A percentile compares a stretch with the other conserved stretches of the same genome.
phyloP scores from a whole-genome alignment of 2,329 filamentous ascomycete genomes.

The Botrytis tulipae region DNA sequence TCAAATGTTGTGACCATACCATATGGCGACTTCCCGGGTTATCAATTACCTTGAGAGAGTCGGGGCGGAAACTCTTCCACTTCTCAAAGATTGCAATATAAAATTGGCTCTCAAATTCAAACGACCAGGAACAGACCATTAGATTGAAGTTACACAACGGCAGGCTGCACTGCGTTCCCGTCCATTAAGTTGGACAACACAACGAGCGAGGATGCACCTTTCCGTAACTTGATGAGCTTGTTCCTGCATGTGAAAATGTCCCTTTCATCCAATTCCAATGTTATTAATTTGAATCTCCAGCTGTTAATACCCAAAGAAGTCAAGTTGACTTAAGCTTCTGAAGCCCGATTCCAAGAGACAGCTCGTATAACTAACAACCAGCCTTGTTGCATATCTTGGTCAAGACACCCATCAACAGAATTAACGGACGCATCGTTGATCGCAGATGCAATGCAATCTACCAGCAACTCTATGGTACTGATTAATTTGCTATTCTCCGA shows the following conservation, averaged over 20 bases:
- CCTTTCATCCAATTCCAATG: background rate
- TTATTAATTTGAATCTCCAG: background rate
- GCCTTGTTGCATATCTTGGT: constrained; percentile 2
- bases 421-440: background rate
- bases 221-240: constrained; percentile 15
- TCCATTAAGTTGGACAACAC: constrained; percentile 3
- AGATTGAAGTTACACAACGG: background rate
- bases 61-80: background rate
- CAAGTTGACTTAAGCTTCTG: background rate
- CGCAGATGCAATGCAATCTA: constrained; percentile 3
- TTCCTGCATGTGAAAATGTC: constrained; percentile 7
- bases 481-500: background rate
- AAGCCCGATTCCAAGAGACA: background rate
- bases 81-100: background rate
- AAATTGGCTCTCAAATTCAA: constrained; percentile 9
- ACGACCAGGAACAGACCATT: background rate
- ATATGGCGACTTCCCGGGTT: background rate
- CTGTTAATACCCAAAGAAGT: background rate
- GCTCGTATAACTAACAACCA: background rate
- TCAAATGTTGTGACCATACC: background rate
- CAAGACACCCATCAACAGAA: background rate
- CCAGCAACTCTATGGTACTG: background rate
- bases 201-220: background rate
- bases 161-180: constrained; percentile 16
- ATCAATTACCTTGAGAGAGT: background rate